Percentiles rank a stretch among this genome's conserved stretches.
Evolutionary conservation across 495 filamentous ascomycete genomes (phyloP).

Genomic region (Penicillium canariense): DNA sequence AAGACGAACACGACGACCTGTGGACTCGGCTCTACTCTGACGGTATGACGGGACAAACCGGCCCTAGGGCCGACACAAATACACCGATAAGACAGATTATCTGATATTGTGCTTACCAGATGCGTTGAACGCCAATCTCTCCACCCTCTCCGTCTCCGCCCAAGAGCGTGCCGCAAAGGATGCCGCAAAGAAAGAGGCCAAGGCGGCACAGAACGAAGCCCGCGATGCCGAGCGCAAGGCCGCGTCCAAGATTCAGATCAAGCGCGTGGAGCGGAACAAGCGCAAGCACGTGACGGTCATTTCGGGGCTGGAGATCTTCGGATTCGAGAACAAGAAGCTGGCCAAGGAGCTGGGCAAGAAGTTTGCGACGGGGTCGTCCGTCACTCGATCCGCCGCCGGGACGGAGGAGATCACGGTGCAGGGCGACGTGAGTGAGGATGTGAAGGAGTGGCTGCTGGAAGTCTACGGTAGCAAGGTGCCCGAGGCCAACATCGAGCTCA

Average conservation of each 20-base stretch:
- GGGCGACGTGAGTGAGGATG: conserved; percentile 92
- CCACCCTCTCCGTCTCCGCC: conserved; percentile 80
- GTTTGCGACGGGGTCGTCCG: conserved; percentile 86
- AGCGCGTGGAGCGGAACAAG: conserved; percentile 97
- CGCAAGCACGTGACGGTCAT: conserved; percentile 92
- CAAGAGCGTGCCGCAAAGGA: conserved; percentile 92
- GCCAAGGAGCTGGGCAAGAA: conserved; percentile 49
- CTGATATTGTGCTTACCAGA: conserved; percentile 48
- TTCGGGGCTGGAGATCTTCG: conserved; percentile 84
- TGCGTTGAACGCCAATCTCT: conserved; percentile 75
- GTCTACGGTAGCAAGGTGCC: conserved; percentile 78
- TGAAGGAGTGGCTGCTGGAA: conserved; percentile 85
- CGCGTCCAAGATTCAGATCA: conserved; percentile 80
- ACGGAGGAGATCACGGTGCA: conserved; percentile 97
- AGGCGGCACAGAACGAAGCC: conserved; percentile 78
- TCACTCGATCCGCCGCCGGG: conserved; percentile 82
- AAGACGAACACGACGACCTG: conserved; percentile 67
- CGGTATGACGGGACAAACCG: conserved; percentile 48
- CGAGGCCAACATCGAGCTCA: conserved; percentile 88
- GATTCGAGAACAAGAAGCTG: conserved; percentile 88
- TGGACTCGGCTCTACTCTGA: conserved; percentile 79
- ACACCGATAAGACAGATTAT: not conserved
- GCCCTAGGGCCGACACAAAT: not conserved
- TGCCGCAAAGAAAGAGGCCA: conserved; percentile 89
- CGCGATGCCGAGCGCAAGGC: conserved; percentile 75